These are phyloP conservation scores for Xerocomus amazonicus DNA, from an alignment of 1,284 basidiomycete genomes.

Conservation along the genomic window DNA sequence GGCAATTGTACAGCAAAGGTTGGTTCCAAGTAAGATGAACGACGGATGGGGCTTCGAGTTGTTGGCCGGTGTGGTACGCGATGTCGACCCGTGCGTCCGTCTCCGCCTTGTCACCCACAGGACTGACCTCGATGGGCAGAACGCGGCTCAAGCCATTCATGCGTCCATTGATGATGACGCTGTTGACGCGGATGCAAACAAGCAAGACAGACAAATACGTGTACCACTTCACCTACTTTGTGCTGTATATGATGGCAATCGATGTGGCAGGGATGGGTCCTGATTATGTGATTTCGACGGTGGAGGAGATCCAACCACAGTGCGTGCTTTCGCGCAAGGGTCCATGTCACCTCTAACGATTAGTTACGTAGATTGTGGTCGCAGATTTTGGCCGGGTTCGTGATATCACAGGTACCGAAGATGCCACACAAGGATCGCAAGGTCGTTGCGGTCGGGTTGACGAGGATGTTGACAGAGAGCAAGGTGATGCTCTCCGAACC, in stretches of 20 bases:
- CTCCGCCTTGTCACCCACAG: too few species aligned
- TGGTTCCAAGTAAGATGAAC: constrained; percentile 86
- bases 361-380: constrained; percentile 69
- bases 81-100: constrained; percentile 59
- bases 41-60: constrained; percentile 92
- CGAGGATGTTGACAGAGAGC: constrained; percentile 75
- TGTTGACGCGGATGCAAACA: constrained; percentile 83
- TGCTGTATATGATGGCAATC: constrained; percentile 74
- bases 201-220: constrained; percentile 90
- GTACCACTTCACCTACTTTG: constrained; percentile 79
- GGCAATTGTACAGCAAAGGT: constrained; percentile 87
- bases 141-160: constrained; percentile 70
- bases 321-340: constrained; percentile 28
- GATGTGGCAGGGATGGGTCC: constrained; percentile 70
- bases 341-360: too few species aligned
- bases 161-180: constrained; percentile 74
- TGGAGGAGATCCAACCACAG: constrained; percentile 88
- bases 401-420: constrained; percentile 81
- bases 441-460: constrained; percentile 80
- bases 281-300: constrained; percentile 70
- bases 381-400: constrained; percentile 76
- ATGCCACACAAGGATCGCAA: constrained; percentile 82
- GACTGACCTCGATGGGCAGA: constrained; percentile 39
- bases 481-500: constrained; percentile 63
- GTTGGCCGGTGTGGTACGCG: constrained; percentile 72